phyloP scores from a whole-genome alignment of 306 rosid species.

The Luffa acutangula region DNA sequence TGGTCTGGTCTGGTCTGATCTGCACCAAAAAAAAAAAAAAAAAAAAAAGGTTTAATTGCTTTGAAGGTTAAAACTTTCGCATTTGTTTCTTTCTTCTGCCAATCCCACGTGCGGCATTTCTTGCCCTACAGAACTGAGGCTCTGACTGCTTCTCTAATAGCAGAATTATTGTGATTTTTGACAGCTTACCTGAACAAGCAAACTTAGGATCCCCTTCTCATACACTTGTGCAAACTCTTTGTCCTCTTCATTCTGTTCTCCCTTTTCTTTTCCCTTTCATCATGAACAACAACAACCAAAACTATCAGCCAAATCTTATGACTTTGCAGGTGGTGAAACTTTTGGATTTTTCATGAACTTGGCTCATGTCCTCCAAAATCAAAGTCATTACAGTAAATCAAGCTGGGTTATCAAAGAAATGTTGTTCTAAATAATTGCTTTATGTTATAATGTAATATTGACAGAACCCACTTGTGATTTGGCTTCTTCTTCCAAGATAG shows the following conservation, averaged over 20 bases:
- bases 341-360: not conserved
- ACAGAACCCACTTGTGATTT: not conserved
- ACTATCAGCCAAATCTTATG: not conserved
- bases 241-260: not conserved
- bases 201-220: slow-evolving; percentile 11
- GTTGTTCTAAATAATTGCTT: not conserved
- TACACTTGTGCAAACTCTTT: slow-evolving; percentile 10
- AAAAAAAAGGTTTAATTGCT: not conserved
- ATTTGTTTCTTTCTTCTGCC: slow-evolving; percentile 8
- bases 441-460: not conserved
- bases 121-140: slow-evolving; percentile 1
- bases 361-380: not conserved
- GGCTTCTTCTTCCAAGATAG: not conserved
- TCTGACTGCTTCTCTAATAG: slow-evolving; percentile 9
- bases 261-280: not conserved
- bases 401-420: not conserved
- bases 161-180: slow-evolving; percentile 9
- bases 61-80: not conserved
- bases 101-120: slow-evolving; percentile 14
- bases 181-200: slow-evolving; percentile 14
- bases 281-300: not conserved
- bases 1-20: slow-evolving; percentile 1
- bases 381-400: not conserved
- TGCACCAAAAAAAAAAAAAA: not conserved
- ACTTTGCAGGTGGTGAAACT: not conserved